Conservation (phyloP, 208 protist genomes). For the Balamuthia mandrillaris region DNA sequence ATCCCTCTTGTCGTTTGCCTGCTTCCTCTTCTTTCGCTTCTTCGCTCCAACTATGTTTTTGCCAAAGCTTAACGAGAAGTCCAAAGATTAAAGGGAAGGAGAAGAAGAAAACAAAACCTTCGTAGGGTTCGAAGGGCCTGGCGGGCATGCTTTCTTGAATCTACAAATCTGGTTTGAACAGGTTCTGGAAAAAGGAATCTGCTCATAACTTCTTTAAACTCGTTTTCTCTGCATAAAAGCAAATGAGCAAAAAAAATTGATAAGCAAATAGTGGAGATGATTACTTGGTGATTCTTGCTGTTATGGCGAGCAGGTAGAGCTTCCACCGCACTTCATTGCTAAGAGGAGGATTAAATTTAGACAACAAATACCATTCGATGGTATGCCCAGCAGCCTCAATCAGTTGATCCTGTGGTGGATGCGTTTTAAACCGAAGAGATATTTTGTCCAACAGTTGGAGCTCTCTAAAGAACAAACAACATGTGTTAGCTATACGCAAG, state of each 20-base stretch:
- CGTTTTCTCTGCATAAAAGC: neutral
- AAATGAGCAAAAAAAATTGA: neutral
- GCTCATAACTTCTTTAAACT: neutral
- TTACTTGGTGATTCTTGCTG: no score
- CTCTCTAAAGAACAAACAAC: neutral
- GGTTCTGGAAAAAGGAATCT: no score
- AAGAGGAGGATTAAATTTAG: neutral
- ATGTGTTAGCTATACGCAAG: neutral
- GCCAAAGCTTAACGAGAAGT: no score
- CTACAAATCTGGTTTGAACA: no score
- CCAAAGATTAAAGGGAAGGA: no score
- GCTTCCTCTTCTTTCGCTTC: neutral
- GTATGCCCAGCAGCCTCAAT: neutral
- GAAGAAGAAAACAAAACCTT: no score
- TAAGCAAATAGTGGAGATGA: neutral
- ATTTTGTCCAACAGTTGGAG: neutral
- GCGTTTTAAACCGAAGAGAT: neutral
- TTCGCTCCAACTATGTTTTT: neutral
- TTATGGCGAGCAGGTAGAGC: no score
- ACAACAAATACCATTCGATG: neutral
- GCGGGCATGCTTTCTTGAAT: no score
- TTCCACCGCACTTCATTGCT: no score
- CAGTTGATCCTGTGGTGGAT: neutral
- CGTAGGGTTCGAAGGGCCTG: no score
- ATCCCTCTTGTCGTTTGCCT: neutral